Base-by-base conservation (phyloP, 495 filamentous ascomycete species). In the Corynascus novoguineensis region DNA sequence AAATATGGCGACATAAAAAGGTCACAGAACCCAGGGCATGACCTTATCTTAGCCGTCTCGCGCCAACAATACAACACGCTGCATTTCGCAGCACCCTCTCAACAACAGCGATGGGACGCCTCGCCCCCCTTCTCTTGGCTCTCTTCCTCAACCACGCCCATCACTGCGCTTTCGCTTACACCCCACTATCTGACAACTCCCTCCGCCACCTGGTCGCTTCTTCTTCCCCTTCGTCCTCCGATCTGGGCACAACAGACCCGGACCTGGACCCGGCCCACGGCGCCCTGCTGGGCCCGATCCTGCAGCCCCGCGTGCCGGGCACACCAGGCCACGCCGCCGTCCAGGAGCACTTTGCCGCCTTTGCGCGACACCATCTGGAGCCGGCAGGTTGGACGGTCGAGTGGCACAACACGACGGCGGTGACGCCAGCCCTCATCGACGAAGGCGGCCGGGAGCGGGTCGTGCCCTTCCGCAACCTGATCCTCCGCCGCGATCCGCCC, bases 401-500 rank as follows among this genome's bases (percentile, higher is more conserved):
- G 27, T 87, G 88, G 62, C 92, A 95, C 59, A 97, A 97, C 68
- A 92, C 88, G 0, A 92, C 89, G 0, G 80, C 83, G 7, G 86
- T 72, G 50, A 97, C 93, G 0, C 93, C 93, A 0, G 75, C 80
- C 0, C n/a, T n/a, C n/a, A n/a, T n/a, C n/a, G n/a, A n/a, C n/a
- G n/a, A n/a, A n/a, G n/a, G 86, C 87, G 0, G 81, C 84, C 3
- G 75, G 81, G 27, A 81, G 75, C n/a, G n/a, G 44, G 75, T 86
- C 14, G 73, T 97, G 0, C 90, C 90, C 0, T 98, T 98, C 68
- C 71, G 79, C 49, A 98, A 97, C 65, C 74, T 97, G 37, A 86
- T 97, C 48, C 83, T 89, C 29, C 85, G 83, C n/a, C 85, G 91
- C 50, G 92, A 98, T 69, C 93, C 93, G 24, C 93, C 93, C 2